A percentile compares a stretch with the other conserved stretches of the same genome.
Evolutionary conservation across 192 early-diverging fungal species (phyloP).

Genomic region (Chytriomyces hyalinus): DNA sequence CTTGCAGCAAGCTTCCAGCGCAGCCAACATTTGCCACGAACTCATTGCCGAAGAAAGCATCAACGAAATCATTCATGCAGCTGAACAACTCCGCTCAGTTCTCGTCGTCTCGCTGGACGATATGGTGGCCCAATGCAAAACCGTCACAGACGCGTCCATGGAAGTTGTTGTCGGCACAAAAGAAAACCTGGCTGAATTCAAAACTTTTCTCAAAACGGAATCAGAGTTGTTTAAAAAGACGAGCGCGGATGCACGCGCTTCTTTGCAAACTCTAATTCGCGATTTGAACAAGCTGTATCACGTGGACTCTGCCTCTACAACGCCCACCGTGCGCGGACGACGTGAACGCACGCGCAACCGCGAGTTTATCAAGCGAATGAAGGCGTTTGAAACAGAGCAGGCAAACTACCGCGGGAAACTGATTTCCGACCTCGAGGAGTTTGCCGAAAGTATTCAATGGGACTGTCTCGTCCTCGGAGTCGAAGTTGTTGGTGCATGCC

Average conservation of each 20-base stretch:
- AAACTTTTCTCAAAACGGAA: slow-evolving; percentile 16
- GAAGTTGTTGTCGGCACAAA: slow-evolving; percentile 21
- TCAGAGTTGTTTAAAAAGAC: slow-evolving; percentile 1
- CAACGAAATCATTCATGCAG: not conserved
- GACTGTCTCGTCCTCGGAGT: slow-evolving; percentile 27
- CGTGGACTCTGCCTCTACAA: not conserved
- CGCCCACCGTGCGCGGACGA: slow-evolving; percentile 5
- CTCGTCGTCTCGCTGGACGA: slow-evolving; percentile 13
- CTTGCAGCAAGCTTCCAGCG: not conserved
- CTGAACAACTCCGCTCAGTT: not conserved
- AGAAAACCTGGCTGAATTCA: slow-evolving; percentile 10
- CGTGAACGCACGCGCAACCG: slow-evolving; percentile 9
- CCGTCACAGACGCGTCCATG: not conserved
- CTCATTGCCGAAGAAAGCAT: slow-evolving; percentile 4
- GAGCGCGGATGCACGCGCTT: not conserved
- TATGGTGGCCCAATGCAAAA: slow-evolving; percentile 9
- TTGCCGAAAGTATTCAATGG: slow-evolving; percentile 32
- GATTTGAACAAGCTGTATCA: not conserved
- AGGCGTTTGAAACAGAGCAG: slow-evolving; percentile 11
- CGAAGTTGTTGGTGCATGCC: slow-evolving; percentile 27
- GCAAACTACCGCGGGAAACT: slow-evolving; percentile 3
- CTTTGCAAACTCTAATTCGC: not conserved
- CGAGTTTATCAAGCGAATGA: slow-evolving; percentile 6
- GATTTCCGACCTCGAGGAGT: slow-evolving; percentile 13
- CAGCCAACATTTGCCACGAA: not conserved